phyloP scores from a whole-genome alignment of 257 asterid genomes.

The Penstemon newberryi region DNA sequence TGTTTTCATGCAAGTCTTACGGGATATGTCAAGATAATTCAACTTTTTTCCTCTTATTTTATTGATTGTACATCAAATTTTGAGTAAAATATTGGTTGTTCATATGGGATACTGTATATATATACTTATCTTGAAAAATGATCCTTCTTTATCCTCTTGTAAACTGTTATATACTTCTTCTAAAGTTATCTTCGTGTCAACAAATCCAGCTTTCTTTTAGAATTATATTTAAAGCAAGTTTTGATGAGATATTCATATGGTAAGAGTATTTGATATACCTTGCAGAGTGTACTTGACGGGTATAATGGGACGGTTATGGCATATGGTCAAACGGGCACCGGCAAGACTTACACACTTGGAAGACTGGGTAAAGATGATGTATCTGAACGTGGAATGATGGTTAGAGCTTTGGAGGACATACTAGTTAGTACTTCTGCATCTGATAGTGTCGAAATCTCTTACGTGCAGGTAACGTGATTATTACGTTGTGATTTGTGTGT shows the following conservation, averaged over 20 bases:
- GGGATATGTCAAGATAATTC: not conserved
- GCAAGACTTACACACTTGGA: constrained; percentile 90
- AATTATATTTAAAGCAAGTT: constrained; percentile 1
- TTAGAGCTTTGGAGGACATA: constrained; percentile 85
- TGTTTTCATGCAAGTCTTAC: constrained; percentile 14
- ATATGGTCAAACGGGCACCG: constrained; percentile 94
- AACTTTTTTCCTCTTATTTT: constrained; percentile 9
- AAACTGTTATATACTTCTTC: not conserved
- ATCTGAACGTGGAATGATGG: constrained; percentile 91
- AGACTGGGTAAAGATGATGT: constrained; percentile 68
- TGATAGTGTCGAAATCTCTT: constrained; percentile 73
- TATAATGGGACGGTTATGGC: constrained; percentile 93
- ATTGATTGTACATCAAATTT: constrained; percentile 4
- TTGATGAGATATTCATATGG: constrained; percentile 2
- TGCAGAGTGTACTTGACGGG: constrained; percentile 90
- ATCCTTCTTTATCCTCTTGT: not conserved
- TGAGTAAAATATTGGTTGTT: not conserved
- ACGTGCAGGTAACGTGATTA: constrained; percentile 61
- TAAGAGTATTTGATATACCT: constrained; percentile 26
- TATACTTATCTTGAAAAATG: constrained; percentile 2
- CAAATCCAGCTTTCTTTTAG: not conserved
- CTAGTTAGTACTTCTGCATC: constrained; percentile 50
- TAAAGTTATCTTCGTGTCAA: not conserved
- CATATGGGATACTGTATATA: not conserved
- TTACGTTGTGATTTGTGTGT: not conserved